Evolutionary conservation across 257 asterid genomes (phyloP), one percentile per base, ranked within the genome.

Genomic region (Vinca minor): DNA sequence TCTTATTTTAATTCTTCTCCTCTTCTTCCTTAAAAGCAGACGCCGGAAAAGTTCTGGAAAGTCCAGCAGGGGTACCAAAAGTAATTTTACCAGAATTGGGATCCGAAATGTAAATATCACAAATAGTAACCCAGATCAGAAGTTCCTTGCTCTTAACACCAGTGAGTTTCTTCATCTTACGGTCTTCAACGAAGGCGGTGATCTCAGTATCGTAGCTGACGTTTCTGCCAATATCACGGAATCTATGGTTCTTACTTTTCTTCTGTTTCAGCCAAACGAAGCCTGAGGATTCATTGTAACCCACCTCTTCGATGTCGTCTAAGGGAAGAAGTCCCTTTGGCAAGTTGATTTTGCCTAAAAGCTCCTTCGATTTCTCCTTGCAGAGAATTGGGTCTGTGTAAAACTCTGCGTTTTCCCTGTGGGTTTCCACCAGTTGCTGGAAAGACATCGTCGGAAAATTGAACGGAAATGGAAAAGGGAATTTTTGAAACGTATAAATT

Each of bases 261-360:
- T 71, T 46, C 71, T 71, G 76, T 59, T 54, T 71, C 41, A 71
- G 38, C 76, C 76, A 71, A 12, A 71, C 71, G 48, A 71, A 71
- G 0, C 71, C 66, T 2, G 76, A 23, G 0, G 66, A 15, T 20
- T 71, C 71, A 44, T 64, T 65, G 76, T 57, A 65, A 3, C 76
- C 76, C 29, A 71, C 71, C 54, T 71, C 76, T 1, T 28, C 55
- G 25, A 71, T 2, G 29, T 64, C 67, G 6, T 71, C 67, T 6
- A 71, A 25, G 8, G 76, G 76, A 5, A 71, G 76, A 1, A 71
- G 62, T 10, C 76, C 76, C 61, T 17, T 71, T 13, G 76, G 76
- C 42, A 71, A 59, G 13, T 65, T 29, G 63, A 64, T 71, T 59
- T 64, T 47, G 23, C 8, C 66, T 10, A 71, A 70, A n/a, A 71